These are phyloP conservation scores for Setaria viridis DNA, from an alignment of 202 grass and related monocot genomes.

Conservation along the genomic window DNA sequence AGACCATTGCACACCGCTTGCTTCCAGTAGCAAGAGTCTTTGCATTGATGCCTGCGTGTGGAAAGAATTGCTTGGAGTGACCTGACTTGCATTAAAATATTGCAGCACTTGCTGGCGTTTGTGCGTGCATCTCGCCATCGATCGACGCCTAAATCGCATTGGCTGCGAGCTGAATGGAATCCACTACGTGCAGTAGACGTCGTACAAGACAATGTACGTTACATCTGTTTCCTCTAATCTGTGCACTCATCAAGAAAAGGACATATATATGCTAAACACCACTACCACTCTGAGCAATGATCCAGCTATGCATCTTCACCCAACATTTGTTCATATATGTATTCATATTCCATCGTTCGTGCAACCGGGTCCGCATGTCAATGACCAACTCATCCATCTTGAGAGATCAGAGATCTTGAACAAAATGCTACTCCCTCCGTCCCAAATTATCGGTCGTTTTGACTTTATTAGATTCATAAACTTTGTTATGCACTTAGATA, in stretches of 20 bases:
- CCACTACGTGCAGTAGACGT: neutral
- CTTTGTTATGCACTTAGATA: no score
- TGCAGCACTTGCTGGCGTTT: neutral
- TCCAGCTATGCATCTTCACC: neutral
- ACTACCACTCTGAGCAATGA: neutral
- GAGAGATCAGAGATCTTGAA: no score
- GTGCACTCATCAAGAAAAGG: neutral
- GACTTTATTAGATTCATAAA: no score
- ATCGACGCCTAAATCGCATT: slow-evolving; percentile 3
- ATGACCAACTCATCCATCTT: no score
- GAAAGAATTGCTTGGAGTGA: slow-evolving; percentile 30
- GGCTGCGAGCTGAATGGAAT: neutral
- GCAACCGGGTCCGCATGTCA: no score
- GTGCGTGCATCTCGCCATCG: slow-evolving; percentile 11
- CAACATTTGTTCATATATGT: neutral
- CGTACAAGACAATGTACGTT: neutral
- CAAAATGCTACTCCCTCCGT: no score
- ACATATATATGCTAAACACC: neutral
- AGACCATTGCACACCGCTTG: slow-evolving; percentile 17
- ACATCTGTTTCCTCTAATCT: neutral
- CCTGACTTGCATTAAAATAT: slow-evolving; percentile 35
- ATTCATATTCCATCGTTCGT: neutral
- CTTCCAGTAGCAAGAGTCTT: neutral
- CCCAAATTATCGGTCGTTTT: no score
- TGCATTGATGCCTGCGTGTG: neutral